Evolutionary conservation across 2,329 filamentous ascomycete genomes (phyloP), one percentile per base, ranked within the genome.

Genomic region (Colletotrichum incanum): DNA sequence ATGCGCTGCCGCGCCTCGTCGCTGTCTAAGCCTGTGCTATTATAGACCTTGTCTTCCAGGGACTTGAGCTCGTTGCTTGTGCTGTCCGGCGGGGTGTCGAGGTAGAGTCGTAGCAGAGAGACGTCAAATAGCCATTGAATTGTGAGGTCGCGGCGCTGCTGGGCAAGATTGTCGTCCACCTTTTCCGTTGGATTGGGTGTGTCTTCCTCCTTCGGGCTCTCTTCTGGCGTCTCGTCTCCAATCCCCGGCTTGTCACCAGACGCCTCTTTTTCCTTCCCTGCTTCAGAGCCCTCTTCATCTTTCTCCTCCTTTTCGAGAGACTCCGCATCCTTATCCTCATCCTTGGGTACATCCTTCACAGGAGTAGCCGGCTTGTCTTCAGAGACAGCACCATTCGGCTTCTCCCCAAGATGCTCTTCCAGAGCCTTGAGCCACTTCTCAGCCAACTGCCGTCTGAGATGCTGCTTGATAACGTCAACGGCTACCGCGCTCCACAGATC

Each of bases 401-500:
- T 41, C 55, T 67, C 50, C 20, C 37, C 45, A 9, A 76, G 58
- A 18, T 77, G 63, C 8, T 79, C 74, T 11, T 79, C 77, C 67
- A 91, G 75, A 65, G 84, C 80, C 55, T 82, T 79, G 11, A 78
- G 77, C 89, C 89, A 91, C 9, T 80, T 76, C 63, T 81, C 80
- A n/a, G 81, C 82, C 1, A 96, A 79, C 60, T 87, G 82, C 52
- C 82, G 80, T 7, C 84, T 80, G 7, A 94, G 78, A 56, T 85
- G 79, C n/a, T 77, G 78, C 81, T 94, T 96, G 74, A 97, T 77
- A 0, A 85, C 84, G 0, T 77, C 76, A 1, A 95, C 88, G 0
- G 93, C 93, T 2, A 86, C 85, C 2, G 90, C 87, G 65, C 92
- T 95, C 95, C 95, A 98, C 3, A 98, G 81, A 79, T 98, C 96